Evolutionary conservation across 2,329 filamentous ascomycete genomes (phyloP).

Genomic region (Ploettnerulaceae sp.): DNA sequence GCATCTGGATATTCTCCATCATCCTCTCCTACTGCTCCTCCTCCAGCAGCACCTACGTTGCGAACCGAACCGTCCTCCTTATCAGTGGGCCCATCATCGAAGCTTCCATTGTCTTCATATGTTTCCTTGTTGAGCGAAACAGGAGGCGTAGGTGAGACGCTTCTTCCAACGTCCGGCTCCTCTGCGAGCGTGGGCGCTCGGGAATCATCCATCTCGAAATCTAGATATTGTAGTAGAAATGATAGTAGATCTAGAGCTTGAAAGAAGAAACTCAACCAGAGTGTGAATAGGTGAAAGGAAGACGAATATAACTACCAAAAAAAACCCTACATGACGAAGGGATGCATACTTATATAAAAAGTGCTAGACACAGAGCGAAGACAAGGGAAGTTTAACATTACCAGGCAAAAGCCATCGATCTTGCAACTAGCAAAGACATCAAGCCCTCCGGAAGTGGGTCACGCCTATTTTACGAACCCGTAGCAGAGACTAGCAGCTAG

Average conservation of each 20-base stretch:
- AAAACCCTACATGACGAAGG: not conserved
- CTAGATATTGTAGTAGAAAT: conserved; percentile 1
- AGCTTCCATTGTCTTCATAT: conserved; percentile 3
- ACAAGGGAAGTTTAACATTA: not conserved
- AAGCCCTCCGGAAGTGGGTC: too few species aligned
- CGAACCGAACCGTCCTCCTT: conserved; percentile 19
- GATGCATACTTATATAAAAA: conserved; percentile 1
- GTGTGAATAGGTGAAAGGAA: not conserved
- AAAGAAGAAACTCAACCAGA: not conserved
- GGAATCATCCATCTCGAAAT: conserved; percentile 17
- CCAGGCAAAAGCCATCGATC: not conserved
- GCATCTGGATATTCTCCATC: conserved; percentile 31
- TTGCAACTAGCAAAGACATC: not conserved
- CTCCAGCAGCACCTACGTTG: conserved; percentile 2
- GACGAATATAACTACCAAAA: not conserved
- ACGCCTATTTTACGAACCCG: not conserved
- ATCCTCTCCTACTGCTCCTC: conserved; percentile 15
- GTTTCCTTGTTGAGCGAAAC: conserved; percentile 18
- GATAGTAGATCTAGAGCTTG: not conserved
- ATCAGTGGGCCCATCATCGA: conserved; percentile 15
- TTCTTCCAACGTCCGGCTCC: conserved; percentile 23
- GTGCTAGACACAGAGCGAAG: not conserved
- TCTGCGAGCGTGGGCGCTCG: conserved; percentile 21
- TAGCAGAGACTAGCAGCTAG: not conserved
- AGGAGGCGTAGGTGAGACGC: conserved; percentile 16